A percentile compares a stretch with the other conserved stretches of the same genome.
Conservation (phyloP, 495 filamentous ascomycete species). For the Delitschia confertaspora region DNA sequence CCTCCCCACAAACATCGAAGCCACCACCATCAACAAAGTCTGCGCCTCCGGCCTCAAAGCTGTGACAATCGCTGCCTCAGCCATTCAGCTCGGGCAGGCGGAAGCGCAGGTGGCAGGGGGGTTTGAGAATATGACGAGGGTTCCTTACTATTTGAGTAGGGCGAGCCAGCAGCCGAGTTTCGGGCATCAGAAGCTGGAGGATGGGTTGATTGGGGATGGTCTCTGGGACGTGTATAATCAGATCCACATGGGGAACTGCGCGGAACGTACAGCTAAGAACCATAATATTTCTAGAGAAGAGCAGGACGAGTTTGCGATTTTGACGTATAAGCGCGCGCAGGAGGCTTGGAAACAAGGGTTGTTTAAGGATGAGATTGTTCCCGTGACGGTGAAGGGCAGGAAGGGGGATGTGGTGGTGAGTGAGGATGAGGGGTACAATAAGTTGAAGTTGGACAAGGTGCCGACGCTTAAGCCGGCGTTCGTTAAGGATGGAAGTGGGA, state of each 20-base stretch:
- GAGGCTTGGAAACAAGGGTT: constrained; percentile 71
- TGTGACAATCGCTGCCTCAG: constrained; percentile 80
- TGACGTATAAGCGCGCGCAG: constrained; percentile 78
- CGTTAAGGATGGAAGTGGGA: constrained; percentile 69
- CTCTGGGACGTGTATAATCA: constrained; percentile 95
- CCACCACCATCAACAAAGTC: constrained; percentile 92
- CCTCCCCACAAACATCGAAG: constrained; percentile 66
- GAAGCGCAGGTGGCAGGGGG: constrained; percentile 87
- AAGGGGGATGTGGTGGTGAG: constrained; percentile 69
- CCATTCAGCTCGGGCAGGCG: constrained; percentile 81
- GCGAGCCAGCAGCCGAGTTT: constrained; percentile 68
- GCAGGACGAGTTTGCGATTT: constrained; percentile 86
- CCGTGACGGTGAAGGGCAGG: constrained; percentile 71
- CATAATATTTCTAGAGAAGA: constrained; percentile 66
- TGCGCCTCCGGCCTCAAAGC: constrained; percentile 93
- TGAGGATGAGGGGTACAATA: constrained; percentile 81
- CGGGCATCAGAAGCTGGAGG: constrained; percentile 75
- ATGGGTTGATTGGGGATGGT: constrained; percentile 90
- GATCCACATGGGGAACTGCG: constrained; percentile 96
- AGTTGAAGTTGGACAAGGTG: constrained; percentile 75
- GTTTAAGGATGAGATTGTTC: constrained; percentile 80
- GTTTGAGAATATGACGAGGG: constrained; percentile 94
- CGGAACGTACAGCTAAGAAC: constrained; percentile 91
- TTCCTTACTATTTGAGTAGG: constrained; percentile 83
- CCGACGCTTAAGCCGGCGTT: constrained; percentile 85